Base-by-base conservation (phyloP, 495 filamentous ascomycete genomes). In the Penicillium flavigenum region DNA sequence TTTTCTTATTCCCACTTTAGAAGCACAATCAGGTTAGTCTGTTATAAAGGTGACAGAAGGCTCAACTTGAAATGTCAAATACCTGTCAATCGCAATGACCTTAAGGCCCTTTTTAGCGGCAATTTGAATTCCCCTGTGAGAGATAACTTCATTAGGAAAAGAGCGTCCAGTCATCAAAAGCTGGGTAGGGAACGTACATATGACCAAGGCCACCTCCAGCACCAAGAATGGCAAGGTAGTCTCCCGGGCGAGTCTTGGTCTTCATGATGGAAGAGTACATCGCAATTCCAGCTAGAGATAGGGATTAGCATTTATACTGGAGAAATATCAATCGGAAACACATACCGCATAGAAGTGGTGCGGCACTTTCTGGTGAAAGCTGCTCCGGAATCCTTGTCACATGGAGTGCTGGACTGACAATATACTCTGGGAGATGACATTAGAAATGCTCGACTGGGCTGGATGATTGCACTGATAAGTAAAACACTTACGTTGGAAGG, bases 211-310 rank as follows among this genome's bases (percentile, higher is more conserved):
- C 76, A 14, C 76, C 76, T 39, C 76, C 76, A 19, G 76, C 76
- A 29, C 76, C 76, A 19, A 74, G 59, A 9, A 79, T 68, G 38
- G 70, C 72, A 31, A 79, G 63, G 66, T 69, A 79, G 45, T 79
- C 66, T 22, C 73, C 76, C 2, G 69, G 64, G 19, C 70, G 66
- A 27, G 74, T 63, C 36, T 71, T 76, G 7, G 73, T 72, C 55
- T 76, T 77, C 55, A 72, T 70, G 47, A 79, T 76, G 8, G 76
- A 76, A n/a, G 73, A 76, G 52, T 76, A 79, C 76, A 77, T 77
- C 8, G 75, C 72, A 38, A 79, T 75, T 12, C 76, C 76, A 47
- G 76, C 74, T 71, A 39, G 1, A 12, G 5, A 36, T 14, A 9
- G 4, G 10, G 2, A 44, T 65, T 29, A 65, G 51, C 22, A 1